A percentile compares a stretch with the other conserved stretches of the same genome.
These are phyloP conservation scores for Guyanaporus albipodus DNA, from an alignment of 768 basidiomycete species.

Conservation along the genomic window DNA sequence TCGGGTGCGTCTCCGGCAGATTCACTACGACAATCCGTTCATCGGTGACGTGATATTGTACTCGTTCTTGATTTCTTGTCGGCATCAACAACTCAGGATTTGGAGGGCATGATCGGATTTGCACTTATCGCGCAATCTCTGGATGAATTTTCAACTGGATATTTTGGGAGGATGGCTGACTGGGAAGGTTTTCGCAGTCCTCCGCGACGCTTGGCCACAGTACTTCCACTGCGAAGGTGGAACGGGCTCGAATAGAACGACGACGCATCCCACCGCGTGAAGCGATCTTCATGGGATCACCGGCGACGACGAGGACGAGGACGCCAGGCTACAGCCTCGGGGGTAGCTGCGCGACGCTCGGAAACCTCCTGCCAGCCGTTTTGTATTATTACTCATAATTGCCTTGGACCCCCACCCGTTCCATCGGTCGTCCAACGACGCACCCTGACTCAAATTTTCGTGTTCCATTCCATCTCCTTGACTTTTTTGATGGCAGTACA, in stretches of 20 bases:
- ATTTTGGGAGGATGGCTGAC: constrained; percentile 14
- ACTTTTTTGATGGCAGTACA: constrained; percentile 16
- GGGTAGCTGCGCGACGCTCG: constrained; percentile 12
- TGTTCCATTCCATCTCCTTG: constrained; percentile 12
- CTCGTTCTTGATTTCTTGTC: constrained; percentile 28
- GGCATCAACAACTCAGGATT: constrained; percentile 24
- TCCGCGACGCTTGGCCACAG: constrained; percentile 10
- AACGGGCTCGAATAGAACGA: constrained; percentile 20
- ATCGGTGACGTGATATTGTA: constrained; percentile 23
- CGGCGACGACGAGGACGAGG: constrained; percentile 16
- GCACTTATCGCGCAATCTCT: constrained; percentile 17
- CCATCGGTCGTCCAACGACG: constrained; percentile 21
- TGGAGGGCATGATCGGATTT: constrained; percentile 26
- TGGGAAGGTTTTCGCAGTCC: constrained; percentile 10
- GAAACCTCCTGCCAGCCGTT: constrained; percentile 9
- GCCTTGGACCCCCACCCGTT: constrained; percentile 23
- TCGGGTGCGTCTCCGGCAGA: constrained; percentile 30
- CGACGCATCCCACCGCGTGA: constrained; percentile 12
- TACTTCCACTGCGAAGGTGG: constrained; percentile 21
- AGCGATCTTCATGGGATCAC: constrained; percentile 26
- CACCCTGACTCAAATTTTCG: constrained; percentile 17
- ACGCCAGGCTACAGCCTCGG: constrained; percentile 16
- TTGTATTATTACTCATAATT: constrained; percentile 37
- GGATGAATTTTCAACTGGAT: constrained; percentile 28
- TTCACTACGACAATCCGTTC: constrained; percentile 31